Evolutionary conservation across 202 grass and related monocot genomes (phyloP).

Genomic region (Saccharum hybrid): DNA sequence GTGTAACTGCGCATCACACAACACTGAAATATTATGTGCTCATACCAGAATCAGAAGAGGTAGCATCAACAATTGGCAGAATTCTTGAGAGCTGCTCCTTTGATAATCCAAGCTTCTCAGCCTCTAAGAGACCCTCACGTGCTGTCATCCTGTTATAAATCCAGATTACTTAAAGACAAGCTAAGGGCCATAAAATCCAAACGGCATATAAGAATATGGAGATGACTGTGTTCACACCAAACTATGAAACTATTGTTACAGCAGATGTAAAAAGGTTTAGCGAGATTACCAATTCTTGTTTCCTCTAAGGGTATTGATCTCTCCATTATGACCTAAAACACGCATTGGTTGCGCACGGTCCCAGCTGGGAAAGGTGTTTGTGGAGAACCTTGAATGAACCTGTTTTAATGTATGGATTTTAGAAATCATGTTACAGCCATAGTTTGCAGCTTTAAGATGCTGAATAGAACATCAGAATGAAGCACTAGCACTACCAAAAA

Average conservation of each 20-base stretch:
- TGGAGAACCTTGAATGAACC: conserved; percentile 96
- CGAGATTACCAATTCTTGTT: conserved; percentile 90
- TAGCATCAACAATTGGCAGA: conserved; percentile 97
- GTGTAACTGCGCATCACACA: conserved; percentile 22
- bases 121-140: conserved; percentile 88
- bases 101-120: conserved; percentile 80
- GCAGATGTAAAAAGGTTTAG: conserved; percentile 20
- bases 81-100: conserved; percentile 83
- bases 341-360: conserved; percentile 98
- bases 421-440: conserved; percentile 41
- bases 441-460: conserved; percentile 34
- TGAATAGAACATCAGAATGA: conserved; percentile 34
- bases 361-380: conserved; percentile 98
- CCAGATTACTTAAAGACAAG: conserved; percentile 29
- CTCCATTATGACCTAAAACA: conserved; percentile 94
- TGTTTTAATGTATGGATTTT: conserved; percentile 49
- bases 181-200: conserved; percentile 24
- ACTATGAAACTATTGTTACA: conserved; percentile 17
- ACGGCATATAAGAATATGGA: conserved; percentile 32
- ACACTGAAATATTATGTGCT: conserved; percentile 16
- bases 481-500: conserved; percentile 43
- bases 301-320: conserved; percentile 94
- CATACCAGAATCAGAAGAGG: conserved; percentile 94
- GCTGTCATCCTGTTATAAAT: conserved; percentile 81
- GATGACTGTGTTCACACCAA: conserved; percentile 33